Percentiles rank a stretch among this genome's conserved stretches.
These are phyloP conservation scores for Chaetoceros muelleri DNA, from an alignment of 108 stramenopile species.

Conservation along the genomic window DNA sequence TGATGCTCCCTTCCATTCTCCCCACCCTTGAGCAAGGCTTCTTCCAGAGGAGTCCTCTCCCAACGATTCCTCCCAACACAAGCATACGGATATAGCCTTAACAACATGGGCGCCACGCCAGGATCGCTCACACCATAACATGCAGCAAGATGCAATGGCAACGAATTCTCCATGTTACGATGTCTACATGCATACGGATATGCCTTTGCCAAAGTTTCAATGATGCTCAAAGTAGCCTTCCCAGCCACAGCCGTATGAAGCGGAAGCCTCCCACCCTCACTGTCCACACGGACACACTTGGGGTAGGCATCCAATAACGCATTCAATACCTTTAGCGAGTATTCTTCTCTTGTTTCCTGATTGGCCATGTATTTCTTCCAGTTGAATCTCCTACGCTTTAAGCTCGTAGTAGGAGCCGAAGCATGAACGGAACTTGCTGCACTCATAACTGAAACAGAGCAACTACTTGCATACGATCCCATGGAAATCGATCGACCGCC, in stretches of 20 bases:
- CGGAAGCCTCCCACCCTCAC: constrained; percentile 72
- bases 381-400: neutral
- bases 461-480: neutral
- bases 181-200: constrained; percentile 80
- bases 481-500: neutral
- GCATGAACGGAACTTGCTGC: neutral
- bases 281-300: constrained; percentile 48
- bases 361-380: neutral
- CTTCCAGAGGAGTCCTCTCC: constrained; percentile 81
- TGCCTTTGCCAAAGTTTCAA: constrained; percentile 52
- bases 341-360: constrained; percentile 46
- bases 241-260: constrained; percentile 80
- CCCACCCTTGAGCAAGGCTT: constrained; percentile 81
- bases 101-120: constrained; percentile 48
- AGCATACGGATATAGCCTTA: constrained; percentile 76
- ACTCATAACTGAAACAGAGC: neutral
- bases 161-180: constrained; percentile 70
- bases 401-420: neutral
- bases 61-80: constrained; percentile 79
- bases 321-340: constrained; percentile 64
- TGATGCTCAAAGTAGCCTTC: constrained; percentile 55
- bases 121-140: constrained; percentile 82
- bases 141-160: constrained; percentile 70
- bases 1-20: constrained; percentile 85
- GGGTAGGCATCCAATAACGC: constrained; percentile 79